Evolutionary conservation across 768 basidiomycete genomes (phyloP).

Genomic region (Pisolithus marmoratus): DNA sequence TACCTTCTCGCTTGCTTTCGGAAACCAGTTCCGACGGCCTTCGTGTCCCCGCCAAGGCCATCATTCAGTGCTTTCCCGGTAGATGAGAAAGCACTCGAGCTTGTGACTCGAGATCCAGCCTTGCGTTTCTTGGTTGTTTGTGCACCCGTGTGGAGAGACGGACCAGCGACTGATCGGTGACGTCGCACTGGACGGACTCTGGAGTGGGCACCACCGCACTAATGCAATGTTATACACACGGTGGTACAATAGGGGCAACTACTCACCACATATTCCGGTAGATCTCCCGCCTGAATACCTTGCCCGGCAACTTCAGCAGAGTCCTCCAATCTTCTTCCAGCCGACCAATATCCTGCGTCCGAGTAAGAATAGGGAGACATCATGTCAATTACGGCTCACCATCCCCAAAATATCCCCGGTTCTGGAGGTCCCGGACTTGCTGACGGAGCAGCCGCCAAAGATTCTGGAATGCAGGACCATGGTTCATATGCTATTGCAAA

Average conservation of each 20-base stretch:
- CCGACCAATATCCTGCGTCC: conserved; percentile 73
- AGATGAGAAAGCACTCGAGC: conserved; percentile 55
- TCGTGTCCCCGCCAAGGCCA: conserved; percentile 29
- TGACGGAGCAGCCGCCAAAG: conserved; percentile 61
- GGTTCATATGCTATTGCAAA: conserved; percentile 64
- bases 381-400: conserved; percentile 35
- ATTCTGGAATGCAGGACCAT: conserved; percentile 69
- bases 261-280: conserved; percentile 73
- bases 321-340: conserved; percentile 65
- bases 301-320: conserved; percentile 48
- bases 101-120: conserved; percentile 61
- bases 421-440: conserved; percentile 68
- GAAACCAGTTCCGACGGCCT: conserved; percentile 54
- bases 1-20: conserved; percentile 68
- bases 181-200: conserved; percentile 53
- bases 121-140: conserved; percentile 68
- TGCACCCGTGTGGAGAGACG: conserved; percentile 52
- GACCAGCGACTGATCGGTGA: conserved; percentile 27
- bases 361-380: conserved; percentile 2
- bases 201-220: conserved; percentile 80
- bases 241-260: neutral
- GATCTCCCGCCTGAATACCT: conserved; percentile 47
- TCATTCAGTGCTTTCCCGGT: conserved; percentile 49
- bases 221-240: neutral
- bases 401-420: conserved; percentile 77